Conservation (phyloP, 495 filamentous ascomycete species). For the Tetracladium setigerum region DNA sequence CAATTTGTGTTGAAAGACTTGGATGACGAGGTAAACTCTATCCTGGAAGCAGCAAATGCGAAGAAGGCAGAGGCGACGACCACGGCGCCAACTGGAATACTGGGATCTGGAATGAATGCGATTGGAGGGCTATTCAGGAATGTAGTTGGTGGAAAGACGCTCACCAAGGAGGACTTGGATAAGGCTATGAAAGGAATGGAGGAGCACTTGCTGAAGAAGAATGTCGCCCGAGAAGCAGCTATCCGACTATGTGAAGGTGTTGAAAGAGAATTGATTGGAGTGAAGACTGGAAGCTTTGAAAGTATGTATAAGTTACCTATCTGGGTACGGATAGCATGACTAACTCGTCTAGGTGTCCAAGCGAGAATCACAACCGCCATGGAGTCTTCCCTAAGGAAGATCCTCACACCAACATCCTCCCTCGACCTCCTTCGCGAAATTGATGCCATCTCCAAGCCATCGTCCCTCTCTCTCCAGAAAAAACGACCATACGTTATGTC, state of each 20-base stretch:
- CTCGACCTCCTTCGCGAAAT: conserved; percentile 93
- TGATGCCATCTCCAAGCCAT: conserved; percentile 62
- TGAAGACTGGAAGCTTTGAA: conserved; percentile 90
- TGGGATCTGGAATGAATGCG: conserved; percentile 68
- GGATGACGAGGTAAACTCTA: conserved; percentile 87
- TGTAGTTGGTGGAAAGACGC: conserved; percentile 84
- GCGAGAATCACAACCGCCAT: conserved; percentile 73
- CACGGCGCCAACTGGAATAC: conserved; percentile 46
- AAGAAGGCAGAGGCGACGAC: conserved; percentile 23
- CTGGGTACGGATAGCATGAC: background rate
- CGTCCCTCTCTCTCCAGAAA: conserved; percentile 42
- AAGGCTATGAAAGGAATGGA: conserved; percentile 95
- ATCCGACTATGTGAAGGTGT: conserved; percentile 87
- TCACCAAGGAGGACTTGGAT: conserved; percentile 79
- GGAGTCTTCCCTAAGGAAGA: conserved; percentile 84
- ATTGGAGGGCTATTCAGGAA: conserved; percentile 87
- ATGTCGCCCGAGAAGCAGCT: conserved; percentile 91
- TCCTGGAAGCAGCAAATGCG: conserved; percentile 48
- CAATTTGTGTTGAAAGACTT: conserved; percentile 92
- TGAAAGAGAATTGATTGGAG: conserved; percentile 77
- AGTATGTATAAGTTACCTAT: conserved; percentile 37
- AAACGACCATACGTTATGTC: conserved; percentile 89
- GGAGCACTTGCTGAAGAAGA: conserved; percentile 90
- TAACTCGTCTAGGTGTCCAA: conserved; percentile 51
- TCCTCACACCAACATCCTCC: conserved; percentile 90